Evolutionary conservation across 1,284 basidiomycete species (phyloP), one percentile per base, ranked within the genome.

Genomic region (Flammula alnicola): DNA sequence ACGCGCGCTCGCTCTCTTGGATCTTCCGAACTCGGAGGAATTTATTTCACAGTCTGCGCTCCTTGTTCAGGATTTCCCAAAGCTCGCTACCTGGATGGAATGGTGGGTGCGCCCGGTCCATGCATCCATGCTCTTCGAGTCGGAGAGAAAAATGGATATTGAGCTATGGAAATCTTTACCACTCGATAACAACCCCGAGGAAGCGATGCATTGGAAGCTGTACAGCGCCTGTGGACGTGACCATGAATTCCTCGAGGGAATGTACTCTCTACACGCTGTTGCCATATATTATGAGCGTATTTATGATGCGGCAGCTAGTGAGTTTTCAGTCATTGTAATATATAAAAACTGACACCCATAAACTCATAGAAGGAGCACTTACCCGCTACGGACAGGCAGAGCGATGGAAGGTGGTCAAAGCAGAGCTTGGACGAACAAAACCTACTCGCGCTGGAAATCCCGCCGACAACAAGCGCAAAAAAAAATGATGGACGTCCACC

Each of bases 201-300:
- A 71, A 52, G 47, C 65, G 0, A 65, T 69, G 61, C 65, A 71
- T 27, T 55, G 45, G 40, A 63, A 58, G 33, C 27, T 70, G 2
- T 70, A 67, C 38, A 12, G 31, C 19, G 57, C 51, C 4, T 42
- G 52, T 35, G 61, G 57, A 2, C 23, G 33, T 1, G 12, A 59
- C 12, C 59, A 62, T 32, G n/a, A n/a, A 4, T 44, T 67, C 11
- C 44, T 65, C 10, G 38, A 52, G 6, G 64, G 63, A 0, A 17
- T 67, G 3, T 14, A 52, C 17, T 36, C 40, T 7, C 45, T 66
- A 2, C 47, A 49, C 31, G 38, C 12, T 2, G 36, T 66, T 45
- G 55, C 54, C 1, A 23, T 36, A 0, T 51, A 58, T 27, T 63
- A 49, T 49, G 26, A 56, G 30, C 36, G 44, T 3, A 16, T 49